Base-by-base conservation (phyloP, 192 early-diverging fungal species). In the Obelidium mucronatum region DNA sequence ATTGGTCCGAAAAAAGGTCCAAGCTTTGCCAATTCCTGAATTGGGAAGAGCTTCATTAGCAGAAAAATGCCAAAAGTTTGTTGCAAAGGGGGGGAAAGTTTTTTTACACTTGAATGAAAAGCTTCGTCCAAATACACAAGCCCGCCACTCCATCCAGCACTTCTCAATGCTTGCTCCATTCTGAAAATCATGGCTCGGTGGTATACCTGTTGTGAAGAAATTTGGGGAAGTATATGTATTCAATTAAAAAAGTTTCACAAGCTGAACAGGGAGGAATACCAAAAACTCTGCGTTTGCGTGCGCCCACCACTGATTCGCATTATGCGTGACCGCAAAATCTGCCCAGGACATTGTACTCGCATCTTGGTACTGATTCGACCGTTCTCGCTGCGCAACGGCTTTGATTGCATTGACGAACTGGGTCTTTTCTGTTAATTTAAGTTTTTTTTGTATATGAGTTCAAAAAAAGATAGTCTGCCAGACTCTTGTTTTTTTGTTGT, bases 121-220 rank as follows among this genome's bases (percentile, higher is more conserved):
- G 15, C 35, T 36, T 65, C 63, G 35, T 52, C 55, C 52, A 58
- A 33, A n/a, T 52, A 55, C 8, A 54, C 28, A 19, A 58, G 8
- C 0, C 68, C 68, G 19, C 68, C 48, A 34, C 13, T n/a, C 68
- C 68, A 58, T 1, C 28, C 28, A 13, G 28, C 68, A 1, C 17
- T 22, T 34, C 31, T 22, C 44, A 70, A 36, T 22, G 68, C 68
- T 11, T 31, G 34, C 3, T 52, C 68, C 26, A 58, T 52, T 15
- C 52, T 24, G n/a, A 17, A 17, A 55, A 70, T 17, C 55, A 70
- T 55, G 68, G 48, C 55, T 58, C 55, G 59, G 31, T 70, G 68
- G 28, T 58, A 70, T 36, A 40, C 34, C 4, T 34, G 63, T 8
- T n/a, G n/a, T n/a, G n/a, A n/a, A n/a, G n/a, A n/a, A n/a, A n/a